A percentile compares a stretch with the other conserved stretches of the same genome.
Evolutionary conservation across 768 basidiomycete genomes (phyloP).

Genomic region (Russula earlei): DNA sequence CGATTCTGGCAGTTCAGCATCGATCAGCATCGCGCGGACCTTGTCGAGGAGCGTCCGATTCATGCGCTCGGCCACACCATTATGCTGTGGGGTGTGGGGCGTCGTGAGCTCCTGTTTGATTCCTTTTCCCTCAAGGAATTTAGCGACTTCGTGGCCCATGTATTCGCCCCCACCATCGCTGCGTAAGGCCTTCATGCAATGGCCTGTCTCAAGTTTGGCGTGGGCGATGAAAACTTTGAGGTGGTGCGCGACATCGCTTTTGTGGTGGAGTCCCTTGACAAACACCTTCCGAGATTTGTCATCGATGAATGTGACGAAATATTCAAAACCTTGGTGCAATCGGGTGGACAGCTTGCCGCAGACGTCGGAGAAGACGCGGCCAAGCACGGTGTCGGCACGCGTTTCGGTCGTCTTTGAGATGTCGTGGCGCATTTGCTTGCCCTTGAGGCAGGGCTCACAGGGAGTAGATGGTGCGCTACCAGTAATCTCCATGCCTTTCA

Average conservation of each 20-base stretch:
- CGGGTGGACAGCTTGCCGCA: conserved; percentile 20
- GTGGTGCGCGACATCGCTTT: conserved; percentile 8
- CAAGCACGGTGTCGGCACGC: background rate
- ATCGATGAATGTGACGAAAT: conserved; percentile 22
- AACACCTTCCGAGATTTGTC: conserved; percentile 17
- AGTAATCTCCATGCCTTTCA: conserved; percentile 11
- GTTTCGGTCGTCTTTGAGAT: conserved; percentile 8
- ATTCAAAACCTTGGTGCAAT: conserved; percentile 7
- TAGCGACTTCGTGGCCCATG: background rate
- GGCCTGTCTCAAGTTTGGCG: conserved; percentile 14
- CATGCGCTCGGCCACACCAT: background rate
- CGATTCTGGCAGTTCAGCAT: background rate
- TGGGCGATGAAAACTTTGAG: conserved; percentile 18
- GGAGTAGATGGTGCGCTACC: background rate
- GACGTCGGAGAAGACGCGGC: conserved; percentile 20
- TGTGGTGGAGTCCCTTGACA: conserved; percentile 15
- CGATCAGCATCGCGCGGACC: conserved; percentile 15
- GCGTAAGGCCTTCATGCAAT: conserved; percentile 18
- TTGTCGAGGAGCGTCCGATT: conserved; percentile 17
- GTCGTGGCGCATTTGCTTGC: conserved; percentile 20
- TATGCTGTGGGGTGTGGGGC: background rate
- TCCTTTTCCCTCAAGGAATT: conserved; percentile 12
- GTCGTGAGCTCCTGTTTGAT: conserved; percentile 10
- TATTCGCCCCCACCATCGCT: conserved; percentile 25
- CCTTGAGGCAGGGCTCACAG: conserved; percentile 22